Evolutionary conservation across 169 alveolate genomes (phyloP).

Genomic region (Theileria sp.): DNA sequence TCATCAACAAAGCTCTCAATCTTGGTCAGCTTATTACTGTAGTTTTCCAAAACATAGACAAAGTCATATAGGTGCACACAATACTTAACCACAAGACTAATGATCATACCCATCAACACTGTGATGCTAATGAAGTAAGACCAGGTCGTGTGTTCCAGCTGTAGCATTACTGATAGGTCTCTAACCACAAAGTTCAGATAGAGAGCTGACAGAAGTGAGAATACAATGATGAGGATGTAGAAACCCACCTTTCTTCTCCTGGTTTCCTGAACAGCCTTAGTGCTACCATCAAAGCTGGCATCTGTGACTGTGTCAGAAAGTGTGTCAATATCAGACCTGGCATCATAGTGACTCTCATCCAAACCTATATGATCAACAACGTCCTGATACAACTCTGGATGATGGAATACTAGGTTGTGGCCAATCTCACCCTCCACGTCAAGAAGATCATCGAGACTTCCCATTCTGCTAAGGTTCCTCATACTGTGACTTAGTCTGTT

Average conservation of each 20-base stretch:
- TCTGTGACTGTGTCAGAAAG: neutral
- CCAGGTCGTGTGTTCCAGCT: neutral
- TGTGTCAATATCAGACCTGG: neutral
- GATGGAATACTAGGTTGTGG: neutral
- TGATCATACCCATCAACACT: neutral
- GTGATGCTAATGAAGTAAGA: neutral
- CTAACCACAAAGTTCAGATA: conserved; percentile 2
- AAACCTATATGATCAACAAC: neutral
- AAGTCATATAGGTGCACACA: neutral
- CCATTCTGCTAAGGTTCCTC: neutral
- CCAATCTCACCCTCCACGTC: neutral
- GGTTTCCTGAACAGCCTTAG: neutral
- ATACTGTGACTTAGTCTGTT: neutral
- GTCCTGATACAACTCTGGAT: neutral
- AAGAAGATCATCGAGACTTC: neutral
- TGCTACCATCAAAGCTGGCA: neutral
- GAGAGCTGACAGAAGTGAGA: neutral
- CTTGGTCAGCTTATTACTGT: neutral
- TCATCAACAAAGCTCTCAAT: conserved; percentile 1
- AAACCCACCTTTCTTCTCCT: neutral
- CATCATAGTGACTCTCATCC: neutral
- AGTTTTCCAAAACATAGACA: neutral
- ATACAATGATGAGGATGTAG: neutral
- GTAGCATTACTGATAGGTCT: neutral
- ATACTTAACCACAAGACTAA: neutral